Conservation (phyloP, 2,329 filamentous ascomycete genomes). For the Apiospora kogelbergensis region DNA sequence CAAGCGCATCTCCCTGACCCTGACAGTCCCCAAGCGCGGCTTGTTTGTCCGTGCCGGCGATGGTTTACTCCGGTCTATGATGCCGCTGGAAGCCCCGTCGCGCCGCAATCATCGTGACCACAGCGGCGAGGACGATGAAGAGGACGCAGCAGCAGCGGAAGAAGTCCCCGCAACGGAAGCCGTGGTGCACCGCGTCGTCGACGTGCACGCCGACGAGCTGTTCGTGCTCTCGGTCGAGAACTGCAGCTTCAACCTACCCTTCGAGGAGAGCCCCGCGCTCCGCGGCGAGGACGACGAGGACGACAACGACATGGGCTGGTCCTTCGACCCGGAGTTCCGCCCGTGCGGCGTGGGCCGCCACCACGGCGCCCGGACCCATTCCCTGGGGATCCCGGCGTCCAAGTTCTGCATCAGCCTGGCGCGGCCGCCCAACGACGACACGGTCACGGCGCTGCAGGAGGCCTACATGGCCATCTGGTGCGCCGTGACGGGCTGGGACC, state of each 20-base stretch:
- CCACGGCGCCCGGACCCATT: conserved; percentile 16
- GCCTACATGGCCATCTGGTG: conserved; percentile 19
- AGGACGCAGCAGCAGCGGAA: neutral
- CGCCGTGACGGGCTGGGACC: conserved; percentile 7
- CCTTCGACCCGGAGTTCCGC: conserved; percentile 29
- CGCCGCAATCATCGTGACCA: neutral
- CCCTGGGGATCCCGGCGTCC: conserved; percentile 17
- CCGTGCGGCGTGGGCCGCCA: conserved; percentile 15
- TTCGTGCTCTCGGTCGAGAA: conserved; percentile 31
- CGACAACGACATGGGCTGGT: conserved; percentile 23
- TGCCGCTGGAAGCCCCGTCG: conserved; percentile 13
- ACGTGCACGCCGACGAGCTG: conserved; percentile 26
- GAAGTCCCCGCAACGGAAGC: conserved; percentile 15
- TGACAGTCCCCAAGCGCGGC: conserved; percentile 28
- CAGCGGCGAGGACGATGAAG: neutral
- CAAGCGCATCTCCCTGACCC: conserved; percentile 20
- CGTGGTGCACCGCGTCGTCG: conserved; percentile 22
- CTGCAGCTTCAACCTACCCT: conserved; percentile 33
- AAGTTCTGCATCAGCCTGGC: conserved; percentile 24
- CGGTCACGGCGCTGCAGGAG: conserved; percentile 15
- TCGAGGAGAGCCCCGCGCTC: conserved; percentile 22
- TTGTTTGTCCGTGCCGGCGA: conserved; percentile 30
- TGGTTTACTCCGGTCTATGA: conserved; percentile 21
- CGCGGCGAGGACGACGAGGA: conserved; percentile 14
- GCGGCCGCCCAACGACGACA: conserved; percentile 8